These are phyloP conservation scores for Aspergillus niger DNA, from an alignment of 2,329 filamentous ascomycete genomes.

Conservation along the genomic window DNA sequence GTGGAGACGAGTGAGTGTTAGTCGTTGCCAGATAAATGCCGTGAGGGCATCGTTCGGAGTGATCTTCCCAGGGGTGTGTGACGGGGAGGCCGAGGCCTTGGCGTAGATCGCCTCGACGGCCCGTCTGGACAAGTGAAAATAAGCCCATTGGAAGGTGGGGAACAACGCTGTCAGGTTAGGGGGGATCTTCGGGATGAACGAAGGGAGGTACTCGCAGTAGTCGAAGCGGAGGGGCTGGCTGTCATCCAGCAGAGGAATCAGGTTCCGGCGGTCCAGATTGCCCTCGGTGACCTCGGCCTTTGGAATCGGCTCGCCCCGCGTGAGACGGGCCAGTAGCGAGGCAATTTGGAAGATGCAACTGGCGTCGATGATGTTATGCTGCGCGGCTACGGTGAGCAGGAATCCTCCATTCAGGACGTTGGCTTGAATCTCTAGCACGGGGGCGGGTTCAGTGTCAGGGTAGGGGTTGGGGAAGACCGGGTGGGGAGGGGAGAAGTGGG, in stretches of 20 bases:
- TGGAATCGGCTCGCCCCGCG: slow-evolving; percentile 15
- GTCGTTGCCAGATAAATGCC: slow-evolving; percentile 23
- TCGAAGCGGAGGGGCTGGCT: slow-evolving; percentile 17
- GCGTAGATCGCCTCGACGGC: slow-evolving; percentile 8
- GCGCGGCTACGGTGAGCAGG: slow-evolving; percentile 24
- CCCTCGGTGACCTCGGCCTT: slow-evolving; percentile 17
- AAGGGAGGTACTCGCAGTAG: slow-evolving; percentile 14
- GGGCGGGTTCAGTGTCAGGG: slow-evolving; percentile 15
- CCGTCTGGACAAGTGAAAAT: slow-evolving; percentile 10
- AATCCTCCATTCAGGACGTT: slow-evolving; percentile 28
- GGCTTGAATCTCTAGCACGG: slow-evolving; percentile 29
- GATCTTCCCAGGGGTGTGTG: slow-evolving; percentile 7
- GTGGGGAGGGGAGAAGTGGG: slow-evolving; percentile 28
- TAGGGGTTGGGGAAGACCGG: slow-evolving; percentile 32
- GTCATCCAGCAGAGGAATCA: slow-evolving; percentile 18
- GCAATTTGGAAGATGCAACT: slow-evolving; percentile 24
- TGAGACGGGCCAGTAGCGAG: slow-evolving; percentile 16
- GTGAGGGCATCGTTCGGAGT: slow-evolving; percentile 25
- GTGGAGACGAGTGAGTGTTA: slow-evolving; percentile 12
- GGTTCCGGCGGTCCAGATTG: slow-evolving; percentile 19
- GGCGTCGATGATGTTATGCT: slow-evolving; percentile 31
- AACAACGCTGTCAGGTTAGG: slow-evolving; percentile 1
- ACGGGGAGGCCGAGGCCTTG: background rate
- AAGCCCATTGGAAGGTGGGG: slow-evolving; percentile 15
- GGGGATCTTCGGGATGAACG: background rate